Evolutionary conservation across 768 basidiomycete species (phyloP).

Genomic region (Tylopilus felleus): DNA sequence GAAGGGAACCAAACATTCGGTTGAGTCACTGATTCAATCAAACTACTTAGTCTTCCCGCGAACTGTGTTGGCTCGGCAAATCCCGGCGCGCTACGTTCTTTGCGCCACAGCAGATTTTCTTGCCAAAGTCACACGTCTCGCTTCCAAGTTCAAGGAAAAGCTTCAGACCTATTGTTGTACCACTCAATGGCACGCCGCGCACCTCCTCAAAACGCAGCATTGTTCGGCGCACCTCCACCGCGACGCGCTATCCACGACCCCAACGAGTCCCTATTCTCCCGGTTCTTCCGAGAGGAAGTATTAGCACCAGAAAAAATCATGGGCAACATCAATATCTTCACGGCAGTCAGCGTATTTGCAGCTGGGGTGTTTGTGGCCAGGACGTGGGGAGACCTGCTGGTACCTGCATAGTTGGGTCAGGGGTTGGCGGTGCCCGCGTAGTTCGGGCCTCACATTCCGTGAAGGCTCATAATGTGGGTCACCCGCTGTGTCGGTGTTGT

Average conservation of each 20-base stretch:
- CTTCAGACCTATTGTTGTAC: not conserved
- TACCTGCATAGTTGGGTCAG: constrained; percentile 47
- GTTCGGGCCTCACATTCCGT: not conserved
- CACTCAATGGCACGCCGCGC: constrained; percentile 65
- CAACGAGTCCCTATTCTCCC: constrained; percentile 61
- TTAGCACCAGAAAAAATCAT: constrained; percentile 68
- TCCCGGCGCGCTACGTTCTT: constrained; percentile 1
- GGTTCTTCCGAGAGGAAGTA: constrained; percentile 56
- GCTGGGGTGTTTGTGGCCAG: constrained; percentile 69
- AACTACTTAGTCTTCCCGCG: not conserved
- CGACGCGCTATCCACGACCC: constrained; percentile 46
- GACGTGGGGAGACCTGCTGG: constrained; percentile 75
- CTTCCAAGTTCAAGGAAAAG: constrained; percentile 2
- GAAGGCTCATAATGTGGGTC: constrained; percentile 7
- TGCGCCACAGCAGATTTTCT: not conserved
- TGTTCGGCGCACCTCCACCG: constrained; percentile 46
- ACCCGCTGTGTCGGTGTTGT: not conserved
- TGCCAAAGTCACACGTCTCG: not conserved
- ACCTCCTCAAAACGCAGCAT: constrained; percentile 51
- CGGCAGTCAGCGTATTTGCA: constrained; percentile 62
- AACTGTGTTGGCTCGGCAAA: constrained; percentile 13
- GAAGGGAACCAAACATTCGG: too few species aligned
- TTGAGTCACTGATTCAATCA: too few species aligned
- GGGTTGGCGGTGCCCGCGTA: not conserved
- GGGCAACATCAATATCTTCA: constrained; percentile 70